Conservation (phyloP, 331 rosid genomes). For the Acacia concinna region DNA sequence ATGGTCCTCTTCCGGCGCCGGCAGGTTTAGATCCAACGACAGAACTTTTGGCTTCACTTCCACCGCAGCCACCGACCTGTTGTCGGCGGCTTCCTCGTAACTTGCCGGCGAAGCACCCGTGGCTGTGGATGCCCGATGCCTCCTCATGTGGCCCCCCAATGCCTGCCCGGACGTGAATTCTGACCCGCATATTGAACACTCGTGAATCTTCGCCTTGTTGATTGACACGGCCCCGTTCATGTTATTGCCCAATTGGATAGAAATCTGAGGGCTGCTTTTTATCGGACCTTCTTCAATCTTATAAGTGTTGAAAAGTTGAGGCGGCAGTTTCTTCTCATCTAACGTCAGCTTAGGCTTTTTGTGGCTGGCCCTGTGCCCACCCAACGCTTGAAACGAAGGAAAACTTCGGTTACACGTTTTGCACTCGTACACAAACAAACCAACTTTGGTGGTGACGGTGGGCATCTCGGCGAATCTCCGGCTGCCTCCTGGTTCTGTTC, state of each 20-base stretch:
- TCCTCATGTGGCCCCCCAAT: constrained; percentile 93
- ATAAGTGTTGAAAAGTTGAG: background rate
- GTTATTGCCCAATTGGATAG: constrained; percentile 32
- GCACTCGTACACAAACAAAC: constrained; percentile 67
- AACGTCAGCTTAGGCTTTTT: constrained; percentile 50
- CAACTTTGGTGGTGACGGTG: constrained; percentile 17
- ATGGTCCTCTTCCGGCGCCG: constrained; percentile 81
- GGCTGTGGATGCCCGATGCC: constrained; percentile 57
- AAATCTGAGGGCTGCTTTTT: constrained; percentile 19
- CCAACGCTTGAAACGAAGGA: constrained; percentile 91
- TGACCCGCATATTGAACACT: constrained; percentile 83
- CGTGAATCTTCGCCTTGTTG: constrained; percentile 57
- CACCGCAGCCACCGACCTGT: background rate
- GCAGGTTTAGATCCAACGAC: constrained; percentile 83
- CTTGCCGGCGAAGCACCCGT: background rate
- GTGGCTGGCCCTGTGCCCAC: constrained; percentile 97
- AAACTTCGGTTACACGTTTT: constrained; percentile 87
- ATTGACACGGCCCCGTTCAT: constrained; percentile 1
- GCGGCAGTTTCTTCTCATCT: constrained; percentile 38
- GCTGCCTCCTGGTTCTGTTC: background rate
- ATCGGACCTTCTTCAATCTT: constrained; percentile 25
- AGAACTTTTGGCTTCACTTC: constrained; percentile 43
- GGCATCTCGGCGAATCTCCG: constrained; percentile 5
- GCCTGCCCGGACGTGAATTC: constrained; percentile 93
- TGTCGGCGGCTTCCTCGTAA: background rate